These are phyloP conservation scores for Fragaria iinumae DNA, from an alignment of 306 rosid species.

Conservation along the genomic window DNA sequence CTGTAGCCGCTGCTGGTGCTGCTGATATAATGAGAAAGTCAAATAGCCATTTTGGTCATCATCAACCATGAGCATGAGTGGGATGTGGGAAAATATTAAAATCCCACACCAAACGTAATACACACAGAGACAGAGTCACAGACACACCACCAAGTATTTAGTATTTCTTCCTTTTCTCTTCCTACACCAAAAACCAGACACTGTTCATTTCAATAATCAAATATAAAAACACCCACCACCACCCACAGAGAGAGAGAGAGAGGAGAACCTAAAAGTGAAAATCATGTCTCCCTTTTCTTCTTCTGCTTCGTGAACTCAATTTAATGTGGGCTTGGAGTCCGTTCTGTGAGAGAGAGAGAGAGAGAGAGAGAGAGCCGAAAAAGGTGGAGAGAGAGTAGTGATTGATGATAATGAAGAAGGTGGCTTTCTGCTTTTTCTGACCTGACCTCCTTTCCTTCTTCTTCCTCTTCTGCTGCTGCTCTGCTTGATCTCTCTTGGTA, in stretches of 20 bases:
- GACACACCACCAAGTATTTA: neutral
- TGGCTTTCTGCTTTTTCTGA: constrained; percentile 37
- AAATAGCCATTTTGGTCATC: constrained; percentile 15
- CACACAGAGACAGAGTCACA: neutral
- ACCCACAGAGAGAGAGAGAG: neutral
- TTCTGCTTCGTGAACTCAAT: constrained; percentile 40
- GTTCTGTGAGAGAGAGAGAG: constrained; percentile 29
- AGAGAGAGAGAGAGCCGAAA: constrained; percentile 13
- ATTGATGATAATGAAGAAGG: constrained; percentile 17
- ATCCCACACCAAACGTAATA: constrained; percentile 2
- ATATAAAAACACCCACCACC: constrained; percentile 4
- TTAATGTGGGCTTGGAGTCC: constrained; percentile 63
- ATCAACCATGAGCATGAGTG: constrained; percentile 16
- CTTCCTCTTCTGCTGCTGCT: constrained; percentile 5
- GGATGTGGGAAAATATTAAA: constrained; percentile 9
- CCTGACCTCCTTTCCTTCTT: constrained; percentile 33
- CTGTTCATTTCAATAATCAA: neutral
- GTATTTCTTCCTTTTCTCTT: neutral
- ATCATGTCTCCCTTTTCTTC: constrained; percentile 13
- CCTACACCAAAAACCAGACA: neutral
- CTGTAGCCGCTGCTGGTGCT: neutral
- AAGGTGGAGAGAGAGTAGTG: constrained; percentile 8
- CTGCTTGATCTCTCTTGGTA: constrained; percentile 22
- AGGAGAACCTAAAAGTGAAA: neutral
- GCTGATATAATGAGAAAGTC: neutral